Base-by-base conservation (phyloP, 2,329 filamentous ascomycete genomes). In the Aspergillus sp. region DNA sequence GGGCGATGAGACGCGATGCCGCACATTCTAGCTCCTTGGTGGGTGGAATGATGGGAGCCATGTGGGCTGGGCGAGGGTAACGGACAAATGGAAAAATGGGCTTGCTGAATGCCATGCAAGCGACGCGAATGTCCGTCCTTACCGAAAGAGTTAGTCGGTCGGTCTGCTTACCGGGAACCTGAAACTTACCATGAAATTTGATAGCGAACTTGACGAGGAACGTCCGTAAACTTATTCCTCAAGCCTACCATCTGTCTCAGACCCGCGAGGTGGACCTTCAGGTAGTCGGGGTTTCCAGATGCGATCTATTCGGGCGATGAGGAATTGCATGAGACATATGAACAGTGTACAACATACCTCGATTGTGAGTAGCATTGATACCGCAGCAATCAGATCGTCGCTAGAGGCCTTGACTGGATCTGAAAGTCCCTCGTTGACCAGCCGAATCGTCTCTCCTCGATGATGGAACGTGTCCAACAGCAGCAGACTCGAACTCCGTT, bases 121-220 rank as follows among this genome's bases (percentile, higher is more conserved):
- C 74, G 20, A 76, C 73, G 51, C 75, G 73, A 32, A 77, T 74
- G 59, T 77, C 75, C 32, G 74, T 77, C 75, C 75, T 77, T 63
- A 57, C 45, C 45, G 16, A 16, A 4, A 61, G 6, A 61, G 56
- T 49, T 29, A 50, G 12, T 29, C 2, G 2, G 11, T 7, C 20
- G 14, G 22, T 24, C n/a, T 31, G 9, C 14, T 22, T 36, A 10
- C 45, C 11, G 12, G 6, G 11, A 32, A 12, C 20, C 11, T 24
- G 11, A 16, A 29, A 64, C 71, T 52, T 31, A 77, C 75, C 75
- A 77, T 68, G 74, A 74, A 24, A 77, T 75, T 49, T 77, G 75
- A 59, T 73, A 75, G 51, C 74, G 74, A 39, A 77, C 65, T 52
- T 75, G 69, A 10, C 68, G 65, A n/a, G 70, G 67, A 4, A 77